Percentiles rank a stretch among this genome's conserved stretches.
Conservation (phyloP, 108 stramenopile species). For the Bacterosira constricta region DNA sequence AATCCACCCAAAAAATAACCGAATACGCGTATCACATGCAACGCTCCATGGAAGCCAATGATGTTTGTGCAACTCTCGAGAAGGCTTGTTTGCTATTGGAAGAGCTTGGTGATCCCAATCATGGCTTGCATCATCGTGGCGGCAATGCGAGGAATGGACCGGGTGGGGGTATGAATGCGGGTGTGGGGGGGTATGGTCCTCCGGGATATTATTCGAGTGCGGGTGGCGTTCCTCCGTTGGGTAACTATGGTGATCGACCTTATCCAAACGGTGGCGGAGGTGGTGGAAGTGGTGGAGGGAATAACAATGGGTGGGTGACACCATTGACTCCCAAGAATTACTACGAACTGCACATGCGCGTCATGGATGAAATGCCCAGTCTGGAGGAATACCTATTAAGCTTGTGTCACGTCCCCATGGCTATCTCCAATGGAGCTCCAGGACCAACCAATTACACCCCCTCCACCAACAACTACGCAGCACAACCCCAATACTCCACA, state of each 20-base stretch:
- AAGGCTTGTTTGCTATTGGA: slow-evolving; percentile 90
- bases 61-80: slow-evolving; percentile 77
- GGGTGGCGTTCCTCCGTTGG: slow-evolving; percentile 36
- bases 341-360: slow-evolving; percentile 98
- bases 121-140: slow-evolving; percentile 48
- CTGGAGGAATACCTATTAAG: slow-evolving; percentile 92
- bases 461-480: not conserved
- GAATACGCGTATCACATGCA: slow-evolving; percentile 83
- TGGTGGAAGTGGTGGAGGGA: slow-evolving; percentile 39
- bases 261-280: slow-evolving; percentile 34
- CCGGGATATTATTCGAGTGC: slow-evolving; percentile 37
- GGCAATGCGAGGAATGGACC: not conserved
- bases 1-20: slow-evolving; percentile 67
- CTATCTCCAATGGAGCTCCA: not conserved
- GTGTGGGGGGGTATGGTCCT: not conserved
- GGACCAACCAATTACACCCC: slow-evolving; percentile 26
- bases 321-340: slow-evolving; percentile 94
- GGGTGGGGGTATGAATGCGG: not conserved
- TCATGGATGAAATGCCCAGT: slow-evolving; percentile 91
- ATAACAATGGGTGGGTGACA: slow-evolving; percentile 48
- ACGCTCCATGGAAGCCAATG: slow-evolving; percentile 78
- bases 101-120: slow-evolving; percentile 89
- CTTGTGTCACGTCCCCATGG: slow-evolving; percentile 33
- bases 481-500: slow-evolving; percentile 62
- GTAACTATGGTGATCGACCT: slow-evolving; percentile 36